phyloP scores from a whole-genome alignment of 78 protist genomes.

The Parvularia atlantis region DNA sequence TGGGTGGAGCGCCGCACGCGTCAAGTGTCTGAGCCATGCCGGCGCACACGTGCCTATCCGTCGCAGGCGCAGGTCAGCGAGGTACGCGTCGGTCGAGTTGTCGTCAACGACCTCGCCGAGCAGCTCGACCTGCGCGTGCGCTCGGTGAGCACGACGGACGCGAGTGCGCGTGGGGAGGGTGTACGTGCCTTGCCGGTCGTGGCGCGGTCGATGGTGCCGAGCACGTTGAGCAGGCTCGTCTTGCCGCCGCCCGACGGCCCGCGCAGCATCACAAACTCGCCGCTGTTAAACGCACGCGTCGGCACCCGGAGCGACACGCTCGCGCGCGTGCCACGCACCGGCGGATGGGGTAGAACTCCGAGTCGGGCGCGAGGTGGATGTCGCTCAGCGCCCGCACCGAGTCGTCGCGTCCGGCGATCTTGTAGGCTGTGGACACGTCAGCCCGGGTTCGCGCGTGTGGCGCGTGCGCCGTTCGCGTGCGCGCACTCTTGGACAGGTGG shows the following conservation, averaged over 20 bases:
- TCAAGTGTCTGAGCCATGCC: too few species aligned
- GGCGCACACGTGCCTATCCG: constrained; percentile 26
- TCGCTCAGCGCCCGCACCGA: constrained; percentile 56
- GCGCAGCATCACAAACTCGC: constrained; percentile 84
- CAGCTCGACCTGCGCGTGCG: constrained; percentile 12
- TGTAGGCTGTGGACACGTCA: constrained; percentile 38
- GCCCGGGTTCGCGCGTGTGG: neutral
- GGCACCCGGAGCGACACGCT: neutral
- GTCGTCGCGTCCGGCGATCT: constrained; percentile 58
- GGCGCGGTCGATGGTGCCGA: constrained; percentile 81
- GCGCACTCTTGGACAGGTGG: neutral
- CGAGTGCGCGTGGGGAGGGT: too few species aligned
- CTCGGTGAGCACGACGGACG: constrained; percentile 42
- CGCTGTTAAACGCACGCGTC: constrained; percentile 30
- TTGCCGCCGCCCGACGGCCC: constrained; percentile 95
- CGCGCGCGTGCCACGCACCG: neutral
- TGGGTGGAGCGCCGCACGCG: neutral
- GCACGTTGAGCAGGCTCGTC: constrained; percentile 73
- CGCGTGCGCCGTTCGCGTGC: neutral
- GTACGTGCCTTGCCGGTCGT: too few species aligned
- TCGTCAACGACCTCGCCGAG: constrained; percentile 36
- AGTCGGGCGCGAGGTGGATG: constrained; percentile 34
- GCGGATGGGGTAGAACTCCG: constrained; percentile 29
- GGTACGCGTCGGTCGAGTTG: constrained; percentile 48
- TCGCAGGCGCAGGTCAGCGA: constrained; percentile 63